These are phyloP conservation scores for Pichia cephalocereana DNA, from an alignment of 805 yeast species.

Conservation along the genomic window DNA sequence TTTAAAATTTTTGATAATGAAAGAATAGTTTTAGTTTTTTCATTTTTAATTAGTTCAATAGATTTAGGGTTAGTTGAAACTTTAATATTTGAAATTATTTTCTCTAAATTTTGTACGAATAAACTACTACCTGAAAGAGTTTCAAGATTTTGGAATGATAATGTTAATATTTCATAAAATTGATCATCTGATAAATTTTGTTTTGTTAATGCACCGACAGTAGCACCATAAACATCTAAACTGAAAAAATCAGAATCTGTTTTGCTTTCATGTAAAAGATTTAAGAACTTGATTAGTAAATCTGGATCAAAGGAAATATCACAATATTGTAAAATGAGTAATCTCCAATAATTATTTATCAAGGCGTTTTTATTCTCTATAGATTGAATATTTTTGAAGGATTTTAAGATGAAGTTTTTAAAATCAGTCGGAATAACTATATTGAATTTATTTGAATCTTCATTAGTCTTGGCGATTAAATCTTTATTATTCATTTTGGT, in stretches of 20 bases:
- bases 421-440: conserved; percentile 27
- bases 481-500: conserved; percentile 26
- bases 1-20: conserved; percentile 29
- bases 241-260: conserved; percentile 19
- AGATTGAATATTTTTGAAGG: conserved; percentile 13
- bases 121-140: conserved; percentile 24
- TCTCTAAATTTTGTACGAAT: conserved; percentile 29
- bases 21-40: conserved; percentile 14
- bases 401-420: conserved; percentile 21
- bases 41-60: conserved; percentile 1
- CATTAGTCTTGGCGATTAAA: conserved; percentile 7
- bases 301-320: conserved; percentile 21
- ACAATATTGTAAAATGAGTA: conserved; percentile 32
- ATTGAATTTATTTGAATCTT: conserved; percentile 4
- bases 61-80: conserved; percentile 1
- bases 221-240: conserved; percentile 34
- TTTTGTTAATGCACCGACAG: conserved; percentile 27
- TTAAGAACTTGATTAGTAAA: conserved; percentile 16
- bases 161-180: conserved; percentile 11
- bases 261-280: conserved; percentile 4
- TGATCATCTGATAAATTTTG: conserved; percentile 16
- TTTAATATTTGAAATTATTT: conserved; percentile 14
- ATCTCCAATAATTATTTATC: conserved; percentile 43
- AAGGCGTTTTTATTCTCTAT: conserved; percentile 9
- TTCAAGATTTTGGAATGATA: conserved; percentile 18